Conservation (phyloP, 441 rosid species). For the Populus trichocarpa region DNA sequence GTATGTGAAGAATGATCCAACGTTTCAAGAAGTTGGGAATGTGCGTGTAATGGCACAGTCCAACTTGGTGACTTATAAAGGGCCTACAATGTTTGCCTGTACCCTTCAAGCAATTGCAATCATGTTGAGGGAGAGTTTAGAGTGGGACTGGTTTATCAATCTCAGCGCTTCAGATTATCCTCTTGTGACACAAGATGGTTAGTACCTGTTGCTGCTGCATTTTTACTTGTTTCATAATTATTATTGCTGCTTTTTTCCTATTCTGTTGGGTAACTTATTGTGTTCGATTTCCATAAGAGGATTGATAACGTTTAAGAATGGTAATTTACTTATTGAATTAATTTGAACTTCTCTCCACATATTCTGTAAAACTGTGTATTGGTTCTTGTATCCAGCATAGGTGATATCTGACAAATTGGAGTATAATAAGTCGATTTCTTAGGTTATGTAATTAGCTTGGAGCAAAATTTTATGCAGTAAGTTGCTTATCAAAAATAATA, state of each 20-base stretch:
- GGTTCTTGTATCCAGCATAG: background rate
- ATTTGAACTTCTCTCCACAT: background rate
- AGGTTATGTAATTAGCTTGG: background rate
- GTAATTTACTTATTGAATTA: background rate
- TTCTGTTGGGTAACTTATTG: background rate
- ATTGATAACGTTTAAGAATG: background rate
- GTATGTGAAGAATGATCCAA: conserved; percentile 67
- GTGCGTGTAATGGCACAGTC: conserved; percentile 89
- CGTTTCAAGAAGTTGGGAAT: conserved; percentile 71
- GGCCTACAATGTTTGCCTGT: conserved; percentile 92
- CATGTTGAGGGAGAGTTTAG: conserved; percentile 75
- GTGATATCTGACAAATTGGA: background rate
- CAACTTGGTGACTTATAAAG: conserved; percentile 90
- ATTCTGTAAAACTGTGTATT: background rate
- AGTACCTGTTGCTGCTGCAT: conserved; percentile 25
- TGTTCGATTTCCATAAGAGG: background rate
- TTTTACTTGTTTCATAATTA: background rate
- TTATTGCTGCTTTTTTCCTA: background rate
- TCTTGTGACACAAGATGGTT: conserved; percentile 93
- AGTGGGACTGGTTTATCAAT: conserved; percentile 97
- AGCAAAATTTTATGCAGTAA: background rate
- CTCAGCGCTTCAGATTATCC: conserved; percentile 97
- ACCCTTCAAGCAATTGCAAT: conserved; percentile 92
- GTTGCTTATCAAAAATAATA: background rate
- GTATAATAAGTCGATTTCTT: background rate